phyloP scores from a whole-genome alignment of 1,139 yeast species.

The Pichia sp. region DNA sequence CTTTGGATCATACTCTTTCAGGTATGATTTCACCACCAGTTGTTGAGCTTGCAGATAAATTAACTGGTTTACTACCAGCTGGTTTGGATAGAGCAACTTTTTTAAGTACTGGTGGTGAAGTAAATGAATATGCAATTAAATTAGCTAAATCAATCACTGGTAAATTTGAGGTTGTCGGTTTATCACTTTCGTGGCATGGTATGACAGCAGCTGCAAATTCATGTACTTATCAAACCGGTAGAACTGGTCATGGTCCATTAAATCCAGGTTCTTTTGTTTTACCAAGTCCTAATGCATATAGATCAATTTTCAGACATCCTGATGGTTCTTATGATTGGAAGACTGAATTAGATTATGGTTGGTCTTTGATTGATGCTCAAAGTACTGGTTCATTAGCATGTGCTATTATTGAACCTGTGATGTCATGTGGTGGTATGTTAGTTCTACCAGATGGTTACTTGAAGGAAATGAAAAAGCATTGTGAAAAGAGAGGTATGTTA shows the following conservation, averaged over 20 bases:
- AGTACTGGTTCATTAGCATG: conserved; percentile 25
- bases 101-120: conserved; percentile 26
- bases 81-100: conserved; percentile 24
- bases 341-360: conserved; percentile 24
- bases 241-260: conserved; percentile 25
- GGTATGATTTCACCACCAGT: conserved; percentile 28
- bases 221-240: conserved; percentile 25
- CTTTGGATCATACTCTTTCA: conserved; percentile 23
- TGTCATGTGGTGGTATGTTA: conserved; percentile 24
- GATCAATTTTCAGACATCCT: conserved; percentile 24
- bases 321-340: conserved; percentile 28
- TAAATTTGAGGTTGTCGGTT: conserved; percentile 26
- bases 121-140: conserved; percentile 25
- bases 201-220: conserved; percentile 27
- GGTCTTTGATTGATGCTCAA: conserved; percentile 16
- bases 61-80: conserved; percentile 19
- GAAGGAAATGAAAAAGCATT: conserved; percentile 21
- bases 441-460: conserved; percentile 23
- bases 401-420: conserved; percentile 20
- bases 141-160: conserved; percentile 25
- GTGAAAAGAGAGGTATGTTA: conserved; percentile 25
- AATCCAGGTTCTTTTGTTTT: conserved; percentile 25
- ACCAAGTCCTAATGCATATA: conserved; percentile 25
- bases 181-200: conserved; percentile 28
- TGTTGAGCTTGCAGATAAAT: conserved; percentile 23